Conservation (phyloP, 2,329 filamentous ascomycete species). For the Claviceps sp. region DNA sequence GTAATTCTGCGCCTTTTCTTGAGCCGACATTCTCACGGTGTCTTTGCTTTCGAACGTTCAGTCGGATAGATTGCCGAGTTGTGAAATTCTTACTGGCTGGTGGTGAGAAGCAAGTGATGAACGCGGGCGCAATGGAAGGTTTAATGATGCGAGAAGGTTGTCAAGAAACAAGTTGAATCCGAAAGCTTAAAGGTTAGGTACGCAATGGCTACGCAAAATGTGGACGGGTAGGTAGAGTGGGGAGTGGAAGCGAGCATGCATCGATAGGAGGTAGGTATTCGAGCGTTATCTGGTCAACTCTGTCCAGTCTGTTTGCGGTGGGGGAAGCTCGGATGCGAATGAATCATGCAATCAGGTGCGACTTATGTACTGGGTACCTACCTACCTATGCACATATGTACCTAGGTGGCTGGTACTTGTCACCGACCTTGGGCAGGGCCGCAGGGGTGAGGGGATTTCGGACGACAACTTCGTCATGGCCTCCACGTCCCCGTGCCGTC, state of each 20-base stretch:
- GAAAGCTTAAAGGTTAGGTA: conserved; percentile 1
- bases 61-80: conserved; percentile 6
- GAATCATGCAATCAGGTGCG: background rate
- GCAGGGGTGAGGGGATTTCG: too few relatives aligned
- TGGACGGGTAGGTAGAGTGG: conserved; percentile 9
- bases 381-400: too few relatives aligned
- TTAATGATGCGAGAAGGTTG: conserved; percentile 2
- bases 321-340: background rate
- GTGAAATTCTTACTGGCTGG: background rate
- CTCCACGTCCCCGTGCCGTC: background rate
- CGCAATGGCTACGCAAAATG: conserved; percentile 6
- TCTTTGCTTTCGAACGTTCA: conserved; percentile 5
- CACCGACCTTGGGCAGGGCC: too few relatives aligned
- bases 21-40: conserved; percentile 48
- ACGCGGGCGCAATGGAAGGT: background rate
- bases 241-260: conserved; percentile 10
- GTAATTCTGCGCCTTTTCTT: conserved; percentile 65
- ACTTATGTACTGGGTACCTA: too few relatives aligned
- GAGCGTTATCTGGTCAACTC: too few relatives aligned
- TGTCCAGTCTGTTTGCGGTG: too few relatives aligned
- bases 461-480: too few relatives aligned
- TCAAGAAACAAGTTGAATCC: conserved; percentile 5
- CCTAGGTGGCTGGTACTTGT: too few relatives aligned
- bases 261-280: too few relatives aligned
- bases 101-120: conserved; percentile 8